phyloP scores from a whole-genome alignment of 2,329 filamentous ascomycete species.

The Myriosclerotinia curreyana region DNA sequence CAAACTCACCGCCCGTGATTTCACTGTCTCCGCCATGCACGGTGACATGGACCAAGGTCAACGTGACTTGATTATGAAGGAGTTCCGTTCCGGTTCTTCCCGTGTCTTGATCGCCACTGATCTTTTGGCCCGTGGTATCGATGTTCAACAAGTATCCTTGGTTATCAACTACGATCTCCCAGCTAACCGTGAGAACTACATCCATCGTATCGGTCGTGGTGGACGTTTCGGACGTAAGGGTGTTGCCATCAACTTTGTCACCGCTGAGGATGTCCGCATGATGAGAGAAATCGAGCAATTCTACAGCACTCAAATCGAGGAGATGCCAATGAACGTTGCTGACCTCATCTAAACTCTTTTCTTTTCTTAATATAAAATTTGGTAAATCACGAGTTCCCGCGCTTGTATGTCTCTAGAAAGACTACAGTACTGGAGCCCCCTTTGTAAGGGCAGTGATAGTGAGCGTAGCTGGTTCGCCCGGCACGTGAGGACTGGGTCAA shows the following conservation, averaged over 20 bases:
- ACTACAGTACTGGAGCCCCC: conserved; percentile 28
- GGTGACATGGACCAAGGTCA: conserved; percentile 98
- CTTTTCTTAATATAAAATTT: conserved; percentile 27
- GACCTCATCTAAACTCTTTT: conserved; percentile 62
- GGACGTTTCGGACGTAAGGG: conserved; percentile 99
- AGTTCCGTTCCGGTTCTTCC: conserved; percentile 98
- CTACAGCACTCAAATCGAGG: conserved; percentile 99
- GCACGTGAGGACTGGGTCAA: conserved; percentile 37
- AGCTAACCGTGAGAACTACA: conserved; percentile 99
- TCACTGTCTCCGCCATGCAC: conserved; percentile 99
- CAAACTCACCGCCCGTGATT: conserved; percentile 97
- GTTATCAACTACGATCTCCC: conserved; percentile 99
- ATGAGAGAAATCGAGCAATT: conserved; percentile 99
- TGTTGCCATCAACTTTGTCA: conserved; percentile 99
- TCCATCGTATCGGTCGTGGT: conserved; percentile 98
- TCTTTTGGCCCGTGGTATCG: conserved; percentile 97
- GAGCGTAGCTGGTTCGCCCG: conserved; percentile 41
- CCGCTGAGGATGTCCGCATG: conserved; percentile 98
- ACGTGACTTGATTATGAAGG: conserved; percentile 99
- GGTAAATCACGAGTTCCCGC: conserved; percentile 38
- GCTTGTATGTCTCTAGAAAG: conserved; percentile 7
- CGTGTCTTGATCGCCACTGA: conserved; percentile 99
- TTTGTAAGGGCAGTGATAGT: conserved; percentile 38
- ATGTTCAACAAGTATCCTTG: conserved; percentile 98
- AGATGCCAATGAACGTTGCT: conserved; percentile 97